Conservation (phyloP, 805 yeast species). For the Zygosaccharomyces kombuchaensis region DNA sequence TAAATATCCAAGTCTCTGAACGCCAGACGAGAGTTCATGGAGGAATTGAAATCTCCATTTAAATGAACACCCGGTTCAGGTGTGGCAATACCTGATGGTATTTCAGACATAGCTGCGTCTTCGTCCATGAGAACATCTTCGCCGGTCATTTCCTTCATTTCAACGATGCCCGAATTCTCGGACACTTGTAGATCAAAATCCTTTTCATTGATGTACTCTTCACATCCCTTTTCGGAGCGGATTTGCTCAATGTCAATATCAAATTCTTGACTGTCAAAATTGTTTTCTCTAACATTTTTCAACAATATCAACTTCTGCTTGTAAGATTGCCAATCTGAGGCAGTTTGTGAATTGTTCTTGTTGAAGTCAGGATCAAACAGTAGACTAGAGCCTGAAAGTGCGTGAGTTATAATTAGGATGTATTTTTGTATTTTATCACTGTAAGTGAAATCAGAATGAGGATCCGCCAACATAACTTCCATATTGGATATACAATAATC, state of each 20-base stretch:
- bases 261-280: conserved; percentile 35
- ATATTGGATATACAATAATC: conserved; percentile 43
- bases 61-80: conserved; percentile 34
- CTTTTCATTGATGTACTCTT: conserved; percentile 24
- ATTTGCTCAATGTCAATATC: conserved; percentile 39
- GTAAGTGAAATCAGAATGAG: conserved; percentile 17
- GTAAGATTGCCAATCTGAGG: conserved; percentile 15
- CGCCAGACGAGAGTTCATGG: conserved; percentile 51
- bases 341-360: conserved; percentile 24
- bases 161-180: conserved; percentile 29
- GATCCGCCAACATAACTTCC: conserved; percentile 28
- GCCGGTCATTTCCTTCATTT: conserved; percentile 16
- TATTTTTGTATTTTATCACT: conserved; percentile 53
- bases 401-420: conserved; percentile 53
- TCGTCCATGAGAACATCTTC: conserved; percentile 37
- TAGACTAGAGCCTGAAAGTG: conserved; percentile 64
- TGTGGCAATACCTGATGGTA: conserved; percentile 36
- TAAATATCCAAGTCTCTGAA: conserved; percentile 59
- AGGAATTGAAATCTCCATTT: conserved; percentile 36
- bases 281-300: conserved; percentile 36
- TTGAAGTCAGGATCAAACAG: conserved; percentile 70
- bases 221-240: conserved; percentile 29
- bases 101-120: conserved; percentile 41
- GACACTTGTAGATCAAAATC: conserved; percentile 18
- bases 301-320: conserved; percentile 30